Evolutionary conservation across 192 early-diverging fungal genomes (phyloP), one percentile per base, ranked within the genome.

Genomic region (Spinellus fusiger): DNA sequence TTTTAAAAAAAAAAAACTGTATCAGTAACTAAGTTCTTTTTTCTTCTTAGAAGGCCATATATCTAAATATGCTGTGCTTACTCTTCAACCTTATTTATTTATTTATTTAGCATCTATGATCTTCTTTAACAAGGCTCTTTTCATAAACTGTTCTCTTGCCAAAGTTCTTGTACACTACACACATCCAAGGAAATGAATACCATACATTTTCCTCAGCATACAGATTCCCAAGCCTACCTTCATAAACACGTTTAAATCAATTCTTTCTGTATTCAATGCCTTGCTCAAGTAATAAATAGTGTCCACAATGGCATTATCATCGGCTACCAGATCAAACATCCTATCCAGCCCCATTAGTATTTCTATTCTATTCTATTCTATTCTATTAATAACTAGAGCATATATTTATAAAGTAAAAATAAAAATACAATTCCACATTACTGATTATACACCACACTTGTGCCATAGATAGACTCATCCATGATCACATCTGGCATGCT

Each of bases 231-330:
- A 31, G 26, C 49, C 29, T 69, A 82, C 89, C 86, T 90, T 91
- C 85, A 95, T 86, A 60, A 88, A 96, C 1, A 79, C 79, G 26
- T 71, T 64, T 23, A 90, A 60, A 10, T 91, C 81, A 40, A 96
- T 81, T 53, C 74, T 75, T 52, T 92, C 88, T 38, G 80, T 82
- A 61, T 83, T 87, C 37, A 97, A 70, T 4, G 93, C 91, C 63
- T 86, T 82, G 20, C 86, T 82, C 46, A 97, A 71, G 29, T 85
- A 80, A 65, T 94, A 94, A 44, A 94, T 81, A 5, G 89, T 84
- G 59, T 97, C 94, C 51, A 93, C 90, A 37, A 93, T 85, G 0
- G 93, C 92, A 48, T 89, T 85, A 52, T 94, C 93, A 55, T 95
- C 93, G 23, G 89, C 92, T 1, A 94, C 86, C 68, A 92, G 63